A percentile compares a stretch with the other conserved stretches of the same genome.
phyloP scores from a whole-genome alignment of 805 yeast species.

The Candida nitratophila region DNA sequence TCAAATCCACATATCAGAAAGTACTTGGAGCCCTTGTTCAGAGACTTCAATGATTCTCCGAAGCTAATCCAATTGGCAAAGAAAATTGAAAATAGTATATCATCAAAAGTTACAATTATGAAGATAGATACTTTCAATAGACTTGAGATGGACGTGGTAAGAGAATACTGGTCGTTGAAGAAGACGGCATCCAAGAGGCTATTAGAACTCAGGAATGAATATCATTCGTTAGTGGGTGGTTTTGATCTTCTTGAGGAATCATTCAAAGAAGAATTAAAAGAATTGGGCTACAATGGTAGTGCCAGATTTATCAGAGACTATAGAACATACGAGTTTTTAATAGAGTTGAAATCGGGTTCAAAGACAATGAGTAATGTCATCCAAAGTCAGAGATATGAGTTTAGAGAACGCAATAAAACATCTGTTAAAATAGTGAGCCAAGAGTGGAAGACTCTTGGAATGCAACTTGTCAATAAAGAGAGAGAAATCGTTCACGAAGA shows the following conservation, averaged over 20 bases:
- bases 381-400: slow-evolving; percentile 6
- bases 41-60: slow-evolving; percentile 7
- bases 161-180: slow-evolving; percentile 20
- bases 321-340: slow-evolving; percentile 18
- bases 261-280: slow-evolving; percentile 5
- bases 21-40: slow-evolving; percentile 15
- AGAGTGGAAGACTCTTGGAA: slow-evolving; percentile 50
- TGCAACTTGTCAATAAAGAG: slow-evolving; percentile 35
- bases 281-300: slow-evolving; percentile 19
- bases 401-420: slow-evolving; percentile 19
- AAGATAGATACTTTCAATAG: slow-evolving; percentile 10
- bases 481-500: slow-evolving; percentile 51
- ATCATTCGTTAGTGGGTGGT: slow-evolving; percentile 10
- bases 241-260: slow-evolving; percentile 5
- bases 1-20: slow-evolving; percentile 1
- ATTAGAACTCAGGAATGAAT: slow-evolving; percentile 10
- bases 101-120: slow-evolving; percentile 11
- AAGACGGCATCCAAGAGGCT: slow-evolving; percentile 14
- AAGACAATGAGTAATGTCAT: slow-evolving; percentile 14
- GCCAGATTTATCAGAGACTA: slow-evolving; percentile 18
- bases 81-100: slow-evolving; percentile 21
- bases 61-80: slow-evolving; percentile 15
- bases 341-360: slow-evolving; percentile 20
- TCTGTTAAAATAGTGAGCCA: slow-evolving; percentile 30
- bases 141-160: slow-evolving; percentile 18